These are phyloP conservation scores for Penicillium steckii DNA, from an alignment of 495 filamentous ascomycete genomes.

Conservation along the genomic window DNA sequence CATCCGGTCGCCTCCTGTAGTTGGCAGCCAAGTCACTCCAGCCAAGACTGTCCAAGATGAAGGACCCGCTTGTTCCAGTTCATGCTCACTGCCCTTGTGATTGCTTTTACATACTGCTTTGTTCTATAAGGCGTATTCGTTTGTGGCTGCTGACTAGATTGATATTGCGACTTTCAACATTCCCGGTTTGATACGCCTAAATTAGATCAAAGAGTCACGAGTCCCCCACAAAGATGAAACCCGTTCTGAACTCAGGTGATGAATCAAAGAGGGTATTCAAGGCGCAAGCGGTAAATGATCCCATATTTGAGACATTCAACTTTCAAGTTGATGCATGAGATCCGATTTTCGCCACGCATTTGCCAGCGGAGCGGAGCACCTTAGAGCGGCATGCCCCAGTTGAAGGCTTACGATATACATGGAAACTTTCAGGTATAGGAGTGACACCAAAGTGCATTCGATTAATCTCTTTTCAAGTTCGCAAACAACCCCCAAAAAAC, in stretches of 20 bases:
- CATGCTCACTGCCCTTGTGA: neutral
- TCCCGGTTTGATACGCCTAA: too few relatives aligned
- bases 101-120: neutral
- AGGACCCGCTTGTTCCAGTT: neutral
- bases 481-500: too few relatives aligned
- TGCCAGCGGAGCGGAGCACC: neutral
- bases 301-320: neutral
- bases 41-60: neutral
- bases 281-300: neutral
- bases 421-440: too few relatives aligned
- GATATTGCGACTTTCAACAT: too few relatives aligned
- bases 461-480: too few relatives aligned
- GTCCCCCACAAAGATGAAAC: neutral
- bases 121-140: neutral
- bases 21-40: neutral
- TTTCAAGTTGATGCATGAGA: neutral
- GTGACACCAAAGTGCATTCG: too few relatives aligned
- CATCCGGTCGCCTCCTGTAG: neutral
- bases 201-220: too few relatives aligned
- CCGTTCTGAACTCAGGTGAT: too few relatives aligned
- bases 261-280: neutral
- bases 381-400: too few relatives aligned
- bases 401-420: too few relatives aligned
- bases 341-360: neutral
- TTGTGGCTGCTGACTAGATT: neutral